These are phyloP conservation scores for Candida montana DNA, from an alignment of 805 yeast species.

Conservation along the genomic window DNA sequence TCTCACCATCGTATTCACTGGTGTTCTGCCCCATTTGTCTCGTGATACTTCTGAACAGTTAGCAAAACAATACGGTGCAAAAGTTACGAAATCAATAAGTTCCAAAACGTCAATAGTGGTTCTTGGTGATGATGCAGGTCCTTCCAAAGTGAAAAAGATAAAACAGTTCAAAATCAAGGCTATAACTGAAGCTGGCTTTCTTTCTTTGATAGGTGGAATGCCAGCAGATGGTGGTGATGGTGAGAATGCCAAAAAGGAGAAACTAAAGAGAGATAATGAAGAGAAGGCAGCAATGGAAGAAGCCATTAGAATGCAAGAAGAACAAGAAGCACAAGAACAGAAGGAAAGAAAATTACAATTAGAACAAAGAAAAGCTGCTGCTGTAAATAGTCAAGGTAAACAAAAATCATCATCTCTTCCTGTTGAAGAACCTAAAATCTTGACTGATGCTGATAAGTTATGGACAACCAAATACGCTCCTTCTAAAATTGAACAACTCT, in stretches of 20 bases:
- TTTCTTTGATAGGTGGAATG: slow-evolving; percentile 67
- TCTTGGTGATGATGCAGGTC: slow-evolving; percentile 94
- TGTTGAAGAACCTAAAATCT: slow-evolving; percentile 10
- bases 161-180: slow-evolving; percentile 70
- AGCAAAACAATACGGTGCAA: slow-evolving; percentile 87
- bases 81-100: slow-evolving; percentile 80
- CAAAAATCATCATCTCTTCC: background rate
- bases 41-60: slow-evolving; percentile 69
- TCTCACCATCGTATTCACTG: slow-evolving; percentile 88
- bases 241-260: slow-evolving; percentile 68
- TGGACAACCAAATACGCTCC: slow-evolving; percentile 98
- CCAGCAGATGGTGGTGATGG: slow-evolving; percentile 91
- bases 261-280: slow-evolving; percentile 63
- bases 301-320: slow-evolving; percentile 41
- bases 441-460: slow-evolving; percentile 54
- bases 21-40: slow-evolving; percentile 73
- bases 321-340: slow-evolving; percentile 35
- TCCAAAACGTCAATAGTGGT: slow-evolving; percentile 85
- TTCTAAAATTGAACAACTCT: slow-evolving; percentile 61
- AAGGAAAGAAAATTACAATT: slow-evolving; percentile 22
- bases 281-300: slow-evolving; percentile 51
- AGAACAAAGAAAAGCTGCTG: slow-evolving; percentile 9
- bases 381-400: background rate
- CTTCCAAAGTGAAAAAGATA: slow-evolving; percentile 83
- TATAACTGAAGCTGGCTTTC: slow-evolving; percentile 81